phyloP scores from a whole-genome alignment of 2,329 filamentous ascomycete genomes.

The Rhinocladiella similis region DNA sequence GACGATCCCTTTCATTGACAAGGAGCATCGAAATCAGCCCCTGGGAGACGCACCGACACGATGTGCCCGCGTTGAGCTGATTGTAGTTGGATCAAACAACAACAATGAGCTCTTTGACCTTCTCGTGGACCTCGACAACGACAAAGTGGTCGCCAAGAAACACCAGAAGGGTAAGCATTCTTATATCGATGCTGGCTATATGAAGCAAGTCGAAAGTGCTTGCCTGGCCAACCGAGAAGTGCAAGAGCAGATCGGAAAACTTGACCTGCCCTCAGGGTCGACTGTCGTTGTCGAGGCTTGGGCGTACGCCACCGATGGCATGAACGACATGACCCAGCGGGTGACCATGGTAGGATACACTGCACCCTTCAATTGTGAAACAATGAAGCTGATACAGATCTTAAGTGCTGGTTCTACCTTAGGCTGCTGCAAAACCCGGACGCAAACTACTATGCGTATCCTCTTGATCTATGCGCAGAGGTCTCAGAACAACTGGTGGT shows the following conservation, averaged over 20 bases:
- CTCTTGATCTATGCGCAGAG: constrained; percentile 54
- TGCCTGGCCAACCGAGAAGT: constrained; percentile 46
- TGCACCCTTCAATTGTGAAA: neutral
- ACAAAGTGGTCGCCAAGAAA: constrained; percentile 25
- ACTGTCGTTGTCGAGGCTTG: constrained; percentile 54
- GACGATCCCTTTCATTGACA: too few relatives aligned
- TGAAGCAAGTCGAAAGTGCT: constrained; percentile 48
- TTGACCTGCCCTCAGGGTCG: constrained; percentile 46
- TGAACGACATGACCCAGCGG: constrained; percentile 49
- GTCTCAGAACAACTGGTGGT: constrained; percentile 51
- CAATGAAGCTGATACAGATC: neutral
- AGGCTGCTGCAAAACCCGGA: constrained; percentile 43
- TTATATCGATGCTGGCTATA: constrained; percentile 49
- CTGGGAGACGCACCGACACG: too few relatives aligned
- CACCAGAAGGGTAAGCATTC: constrained; percentile 45
- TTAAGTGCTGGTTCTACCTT: constrained; percentile 40
- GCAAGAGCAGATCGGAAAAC: constrained; percentile 41
- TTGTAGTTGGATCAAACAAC: too few relatives aligned
- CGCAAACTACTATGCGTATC: constrained; percentile 59
- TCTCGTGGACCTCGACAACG: too few relatives aligned
- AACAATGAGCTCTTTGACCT: too few relatives aligned
- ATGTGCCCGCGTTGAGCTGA: too few relatives aligned
- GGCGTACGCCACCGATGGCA: constrained; percentile 56
- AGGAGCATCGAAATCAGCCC: too few relatives aligned
- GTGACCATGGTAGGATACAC: constrained; percentile 46